Base-by-base conservation (phyloP, 345 rosid species). In the Lepidium africanum region DNA sequence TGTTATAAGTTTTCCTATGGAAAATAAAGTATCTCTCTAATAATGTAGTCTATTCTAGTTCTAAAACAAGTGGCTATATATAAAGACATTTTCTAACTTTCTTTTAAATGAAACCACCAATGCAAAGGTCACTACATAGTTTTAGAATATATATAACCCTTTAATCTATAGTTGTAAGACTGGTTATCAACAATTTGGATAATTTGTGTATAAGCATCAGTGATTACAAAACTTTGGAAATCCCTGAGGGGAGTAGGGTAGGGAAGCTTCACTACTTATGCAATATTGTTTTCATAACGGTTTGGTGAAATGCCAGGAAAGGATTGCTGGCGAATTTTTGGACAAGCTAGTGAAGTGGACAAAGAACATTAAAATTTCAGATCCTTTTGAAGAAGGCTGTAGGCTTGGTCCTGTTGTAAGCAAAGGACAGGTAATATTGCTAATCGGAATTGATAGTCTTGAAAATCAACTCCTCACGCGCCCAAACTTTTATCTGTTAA, bases 381-480 rank as follows among this genome's bases (percentile, higher is more conserved):
- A 90, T 82, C 98, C 92, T 46, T 74, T 93, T 6, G 92, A 88
- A 85, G 96, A 87, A 76, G 94, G 89, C 52, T 93, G 96, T 83
- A 84, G 88, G 82, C 87, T 93, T 78, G 98, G 98, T 35, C 96
- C 98, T 4, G 83, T 93, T 72, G 89, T 90, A 67, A 90, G 97
- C 21, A 75, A 33, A 78, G 87, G 90, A 11, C 99, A 91, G 93
- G 99, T 89, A 77, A 74, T 58, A 47, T 14, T 60, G 12, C 73
- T 61, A 6, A 53, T 43, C 39, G 16, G 1, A 57, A 72, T 54
- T 65, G 32, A 47, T 4, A 39, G 17, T 64, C 59, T 65, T 30
- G 33, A 48, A 52, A 64, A 48, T 50, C 14, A 64, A 58, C 19
- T 30, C 46, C 42, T 48, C 12, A 64, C 15, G 6, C 43, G 5